Evolutionary conservation across 169 alveolate genomes (phyloP), one percentile per base, ranked within the genome.

Genomic region (Eimeria maxima): DNA sequence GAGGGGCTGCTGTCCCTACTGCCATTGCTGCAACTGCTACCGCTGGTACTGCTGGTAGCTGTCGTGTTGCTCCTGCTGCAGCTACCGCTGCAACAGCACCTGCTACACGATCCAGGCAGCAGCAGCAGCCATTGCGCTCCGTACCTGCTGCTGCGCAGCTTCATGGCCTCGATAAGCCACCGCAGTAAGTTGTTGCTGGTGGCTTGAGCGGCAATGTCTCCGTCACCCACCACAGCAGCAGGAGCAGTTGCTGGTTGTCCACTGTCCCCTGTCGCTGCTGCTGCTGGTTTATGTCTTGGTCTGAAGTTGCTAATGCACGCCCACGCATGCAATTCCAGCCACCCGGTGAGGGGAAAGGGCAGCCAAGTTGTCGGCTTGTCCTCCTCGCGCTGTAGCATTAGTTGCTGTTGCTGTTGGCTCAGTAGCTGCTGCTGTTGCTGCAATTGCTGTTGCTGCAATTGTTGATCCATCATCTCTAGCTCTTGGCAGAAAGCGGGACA

Each of bases 301-400:
- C 45, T 53, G 90, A 81, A 81, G 73, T 81, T 81, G 90, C 73
- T 81, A 73, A 92, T 76, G 91, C 90, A 60, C 69, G 92, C 71
- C 95, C 95, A 92, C 27, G 95, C 95, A 71, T 92, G 67, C 83
- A 92, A 78, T 71, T 92, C 95, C 8, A 92, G 83, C 95, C 95
- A 92, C 29, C 92, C 95, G 13, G 95, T 76, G 33, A 76, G 57
- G 69, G 95, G 91, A 57, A 84, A 92, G 22, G 91, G 74, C 73
- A 65, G 95, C 90, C 90, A 81, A 8, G 45, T 57, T 4, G 67
- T 10, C 5, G 90, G 90, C 44, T 1, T 20, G 4, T 24, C 24
- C 20, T 45, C 90, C 4, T 50, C 71, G 27, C 50, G 67, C 73
- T 53, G 90, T 71, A 81, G 71, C 90, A 81, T 22, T 44, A 50